phyloP scores from a whole-genome alignment of 345 rosid species.

The Populus tremula region DNA sequence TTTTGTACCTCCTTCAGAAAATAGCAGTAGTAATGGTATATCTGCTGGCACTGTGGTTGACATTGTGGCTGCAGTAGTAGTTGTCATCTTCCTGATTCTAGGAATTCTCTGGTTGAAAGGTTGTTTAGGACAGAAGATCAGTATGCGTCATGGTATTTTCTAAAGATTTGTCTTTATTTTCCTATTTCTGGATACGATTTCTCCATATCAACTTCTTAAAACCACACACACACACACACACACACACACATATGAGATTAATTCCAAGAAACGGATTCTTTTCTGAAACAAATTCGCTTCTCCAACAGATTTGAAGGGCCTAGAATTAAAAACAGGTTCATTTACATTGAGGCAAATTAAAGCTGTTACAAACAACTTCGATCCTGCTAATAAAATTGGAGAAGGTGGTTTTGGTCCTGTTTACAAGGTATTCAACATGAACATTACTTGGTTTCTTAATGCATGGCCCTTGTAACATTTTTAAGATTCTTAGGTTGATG shows the following conservation, averaged over 20 bases:
- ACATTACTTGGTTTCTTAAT: neutral
- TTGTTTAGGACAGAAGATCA: neutral
- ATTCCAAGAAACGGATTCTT: too few relatives aligned
- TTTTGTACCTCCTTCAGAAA: too few relatives aligned
- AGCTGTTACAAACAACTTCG: slow-evolving; percentile 48
- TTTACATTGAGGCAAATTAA: slow-evolving; percentile 51
- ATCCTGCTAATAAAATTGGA: slow-evolving; percentile 49
- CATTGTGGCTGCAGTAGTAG: slow-evolving; percentile 1
- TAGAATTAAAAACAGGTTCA: slow-evolving; percentile 15
- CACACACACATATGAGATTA: too few relatives aligned
- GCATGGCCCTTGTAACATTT: neutral
- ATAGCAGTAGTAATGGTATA: too few relatives aligned
- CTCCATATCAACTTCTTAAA: too few relatives aligned
- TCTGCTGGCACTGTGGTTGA: slow-evolving; percentile 6
- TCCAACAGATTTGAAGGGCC: slow-evolving; percentile 15
- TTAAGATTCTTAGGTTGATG: neutral
- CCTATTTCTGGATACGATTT: too few relatives aligned
- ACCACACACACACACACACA: too few relatives aligned
- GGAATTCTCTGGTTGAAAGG: slow-evolving; percentile 24
- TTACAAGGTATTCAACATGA: slow-evolving; percentile 36
- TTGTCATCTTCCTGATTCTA: neutral
- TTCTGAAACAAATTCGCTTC: too few relatives aligned
- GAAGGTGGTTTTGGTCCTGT: slow-evolving; percentile 68
- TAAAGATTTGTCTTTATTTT: too few relatives aligned
- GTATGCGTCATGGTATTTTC: too few relatives aligned